Evolutionary conservation across 1,284 basidiomycete species (phyloP).

Genomic region (Neolentinus lepideus): DNA sequence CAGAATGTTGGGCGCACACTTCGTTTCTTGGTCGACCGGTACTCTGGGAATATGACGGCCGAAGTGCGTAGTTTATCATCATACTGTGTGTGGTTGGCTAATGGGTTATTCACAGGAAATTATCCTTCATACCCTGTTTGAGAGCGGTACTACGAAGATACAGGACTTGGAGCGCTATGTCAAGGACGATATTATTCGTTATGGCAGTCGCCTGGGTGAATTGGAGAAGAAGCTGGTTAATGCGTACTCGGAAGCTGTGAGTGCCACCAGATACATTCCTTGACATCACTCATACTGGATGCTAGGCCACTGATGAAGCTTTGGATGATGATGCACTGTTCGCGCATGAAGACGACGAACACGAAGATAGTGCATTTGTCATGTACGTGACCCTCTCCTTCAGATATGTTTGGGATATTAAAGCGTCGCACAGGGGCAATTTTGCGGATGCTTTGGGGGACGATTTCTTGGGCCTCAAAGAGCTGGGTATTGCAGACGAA

Average conservation of each 20-base stretch:
- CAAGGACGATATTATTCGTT: slow-evolving; percentile 82
- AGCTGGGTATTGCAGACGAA: slow-evolving; percentile 86
- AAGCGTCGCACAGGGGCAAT: slow-evolving; percentile 50
- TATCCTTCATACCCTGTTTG: slow-evolving; percentile 82
- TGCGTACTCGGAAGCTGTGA: slow-evolving; percentile 76
- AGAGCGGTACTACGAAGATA: slow-evolving; percentile 75
- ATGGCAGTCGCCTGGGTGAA: slow-evolving; percentile 71
- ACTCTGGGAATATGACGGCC: slow-evolving; percentile 68
- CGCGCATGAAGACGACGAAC: slow-evolving; percentile 57
- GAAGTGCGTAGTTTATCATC: slow-evolving; percentile 49
- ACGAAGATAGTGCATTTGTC: slow-evolving; percentile 69
- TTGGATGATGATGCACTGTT: slow-evolving; percentile 80
- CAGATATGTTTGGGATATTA: not conserved
- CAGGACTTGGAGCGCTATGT: slow-evolving; percentile 83
- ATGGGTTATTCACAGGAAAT: slow-evolving; percentile 60
- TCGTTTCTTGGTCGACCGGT: slow-evolving; percentile 76
- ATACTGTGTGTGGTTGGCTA: not conserved
- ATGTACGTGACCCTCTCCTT: slow-evolving; percentile 58
- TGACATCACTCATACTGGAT: not conserved
- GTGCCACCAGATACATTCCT: slow-evolving; percentile 17
- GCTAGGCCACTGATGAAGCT: slow-evolving; percentile 50
- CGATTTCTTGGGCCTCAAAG: slow-evolving; percentile 88
- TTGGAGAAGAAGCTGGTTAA: slow-evolving; percentile 81
- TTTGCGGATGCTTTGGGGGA: slow-evolving; percentile 88
- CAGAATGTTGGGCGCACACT: slow-evolving; percentile 85